Percentiles rank a stretch among this genome's conserved stretches.
Evolutionary conservation across 1,284 basidiomycete genomes (phyloP).

Genomic region (Trametes hirsuta): DNA sequence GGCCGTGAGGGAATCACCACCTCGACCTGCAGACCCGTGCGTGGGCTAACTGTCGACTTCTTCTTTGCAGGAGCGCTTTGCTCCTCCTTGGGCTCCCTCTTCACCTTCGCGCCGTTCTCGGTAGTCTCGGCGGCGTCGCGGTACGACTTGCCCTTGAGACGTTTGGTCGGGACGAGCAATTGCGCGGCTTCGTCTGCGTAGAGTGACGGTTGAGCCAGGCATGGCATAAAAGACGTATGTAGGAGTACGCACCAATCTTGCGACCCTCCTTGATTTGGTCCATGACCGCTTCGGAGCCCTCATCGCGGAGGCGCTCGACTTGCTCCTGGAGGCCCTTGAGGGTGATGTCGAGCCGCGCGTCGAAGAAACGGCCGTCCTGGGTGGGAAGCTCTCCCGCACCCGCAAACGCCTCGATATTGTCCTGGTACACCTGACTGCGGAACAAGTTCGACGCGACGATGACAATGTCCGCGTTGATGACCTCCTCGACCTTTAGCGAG

Average conservation of each 20-base stretch:
- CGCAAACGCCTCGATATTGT: constrained; percentile 73
- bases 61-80: constrained; percentile 33
- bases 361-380: constrained; percentile 85
- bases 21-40: constrained; percentile 49
- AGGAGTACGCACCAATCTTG: constrained; percentile 51
- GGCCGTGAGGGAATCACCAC: constrained; percentile 48
- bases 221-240: neutral
- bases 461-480: constrained; percentile 85
- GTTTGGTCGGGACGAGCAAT: constrained; percentile 59
- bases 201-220: constrained; percentile 10
- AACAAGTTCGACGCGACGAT: constrained; percentile 88
- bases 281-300: constrained; percentile 65
- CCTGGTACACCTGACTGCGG: constrained; percentile 77
- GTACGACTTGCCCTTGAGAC: constrained; percentile 75
- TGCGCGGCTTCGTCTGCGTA: constrained; percentile 51
- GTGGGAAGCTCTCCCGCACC: constrained; percentile 67
- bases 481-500: constrained; percentile 70
- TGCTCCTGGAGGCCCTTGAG: constrained; percentile 64
- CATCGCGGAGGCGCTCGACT: constrained; percentile 60
- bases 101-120: constrained; percentile 30
- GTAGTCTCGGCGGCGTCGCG: constrained; percentile 53
- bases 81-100: constrained; percentile 5
- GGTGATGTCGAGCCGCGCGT: constrained; percentile 71
- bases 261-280: constrained; percentile 63
- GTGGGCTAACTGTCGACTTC: constrained; percentile 24